Percentiles rank a stretch among this genome's conserved stretches.
Conservation (phyloP, 208 protist genomes). For the Leishmania tarentolae region DNA sequence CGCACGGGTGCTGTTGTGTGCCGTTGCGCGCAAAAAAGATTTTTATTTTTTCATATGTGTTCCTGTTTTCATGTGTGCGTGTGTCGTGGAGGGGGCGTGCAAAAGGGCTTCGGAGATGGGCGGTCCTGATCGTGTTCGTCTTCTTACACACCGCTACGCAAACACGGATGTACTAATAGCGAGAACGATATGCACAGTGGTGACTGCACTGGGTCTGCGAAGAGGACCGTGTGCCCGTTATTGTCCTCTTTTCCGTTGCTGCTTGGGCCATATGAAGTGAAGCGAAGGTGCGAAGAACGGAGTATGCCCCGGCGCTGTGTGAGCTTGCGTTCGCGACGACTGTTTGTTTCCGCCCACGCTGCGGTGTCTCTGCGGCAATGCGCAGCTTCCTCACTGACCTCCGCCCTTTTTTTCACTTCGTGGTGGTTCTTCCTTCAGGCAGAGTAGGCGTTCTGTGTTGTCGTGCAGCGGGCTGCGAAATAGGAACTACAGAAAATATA, state of each 20-base stretch:
- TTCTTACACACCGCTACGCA: background rate
- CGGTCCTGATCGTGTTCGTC: no score
- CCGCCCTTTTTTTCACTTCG: background rate
- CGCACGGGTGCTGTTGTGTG: background rate
- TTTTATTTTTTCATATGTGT: background rate
- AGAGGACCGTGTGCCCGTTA: background rate
- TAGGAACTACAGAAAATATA: background rate
- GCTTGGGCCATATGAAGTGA: background rate
- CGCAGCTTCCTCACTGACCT: background rate
- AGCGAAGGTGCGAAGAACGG: no score
- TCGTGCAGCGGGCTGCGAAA: background rate
- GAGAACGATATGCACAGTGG: background rate
- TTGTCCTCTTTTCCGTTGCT: background rate
- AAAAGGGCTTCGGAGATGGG: background rate
- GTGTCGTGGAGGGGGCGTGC: background rate
- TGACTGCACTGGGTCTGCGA: background rate
- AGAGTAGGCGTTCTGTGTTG: background rate
- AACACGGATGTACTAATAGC: conserved; percentile 3
- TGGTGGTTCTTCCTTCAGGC: background rate
- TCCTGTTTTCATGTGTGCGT: background rate
- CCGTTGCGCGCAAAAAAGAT: background rate
- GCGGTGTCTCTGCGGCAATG: background rate
- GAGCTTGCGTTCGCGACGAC: background rate
- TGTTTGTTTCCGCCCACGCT: background rate
- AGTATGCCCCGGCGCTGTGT: no score